These are phyloP conservation scores for Penicillium sp. DNA, from an alignment of 2,329 filamentous ascomycete species.

Conservation along the genomic window DNA sequence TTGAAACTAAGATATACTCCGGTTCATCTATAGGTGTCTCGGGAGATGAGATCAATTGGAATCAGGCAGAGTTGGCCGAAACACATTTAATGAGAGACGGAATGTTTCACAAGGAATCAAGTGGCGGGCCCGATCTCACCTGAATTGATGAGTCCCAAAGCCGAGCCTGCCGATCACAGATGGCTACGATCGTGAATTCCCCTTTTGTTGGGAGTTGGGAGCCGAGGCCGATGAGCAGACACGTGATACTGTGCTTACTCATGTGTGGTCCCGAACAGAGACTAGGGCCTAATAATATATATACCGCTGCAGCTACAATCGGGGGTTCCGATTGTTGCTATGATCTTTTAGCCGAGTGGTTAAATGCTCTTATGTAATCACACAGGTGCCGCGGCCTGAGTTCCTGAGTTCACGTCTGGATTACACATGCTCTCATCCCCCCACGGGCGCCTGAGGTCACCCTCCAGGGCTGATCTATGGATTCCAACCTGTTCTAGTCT, in stretches of 20 bases:
- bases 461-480: background rate
- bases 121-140: background rate
- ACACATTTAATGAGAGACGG: background rate
- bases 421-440: background rate
- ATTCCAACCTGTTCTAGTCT: background rate
- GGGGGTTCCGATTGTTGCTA: too few relatives aligned
- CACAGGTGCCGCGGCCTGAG: too few relatives aligned
- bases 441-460: background rate
- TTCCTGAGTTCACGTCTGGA: too few relatives aligned
- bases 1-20: background rate
- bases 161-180: background rate
- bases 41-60: background rate
- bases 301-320: too few relatives aligned
- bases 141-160: background rate
- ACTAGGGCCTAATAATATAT: too few relatives aligned
- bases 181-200: background rate
- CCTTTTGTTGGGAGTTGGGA: slow-evolving; percentile 7
- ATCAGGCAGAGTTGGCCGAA: background rate
- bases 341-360: too few relatives aligned
- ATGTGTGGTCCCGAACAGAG: too few relatives aligned
- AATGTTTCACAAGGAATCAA: background rate
- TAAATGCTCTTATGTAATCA: too few relatives aligned
- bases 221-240: background rate
- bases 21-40: background rate
- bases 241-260: slow-evolving; percentile 8